Evolutionary conservation across 257 asterid species (phyloP).

Genomic region (Prunella vulgaris): DNA sequence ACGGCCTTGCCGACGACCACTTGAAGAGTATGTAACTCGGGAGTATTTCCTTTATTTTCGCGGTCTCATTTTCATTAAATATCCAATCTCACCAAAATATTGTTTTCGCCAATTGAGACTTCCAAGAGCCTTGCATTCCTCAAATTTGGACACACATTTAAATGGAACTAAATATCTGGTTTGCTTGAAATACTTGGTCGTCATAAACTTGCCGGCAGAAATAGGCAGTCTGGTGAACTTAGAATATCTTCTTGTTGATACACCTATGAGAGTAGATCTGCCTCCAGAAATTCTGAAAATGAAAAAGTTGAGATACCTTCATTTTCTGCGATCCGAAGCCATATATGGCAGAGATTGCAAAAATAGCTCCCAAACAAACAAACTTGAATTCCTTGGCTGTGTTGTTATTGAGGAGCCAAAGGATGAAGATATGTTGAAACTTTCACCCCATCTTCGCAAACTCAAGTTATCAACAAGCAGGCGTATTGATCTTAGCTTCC

Average conservation of each 20-base stretch:
- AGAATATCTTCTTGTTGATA: slow-evolving; percentile 14
- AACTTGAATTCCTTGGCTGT: slow-evolving; percentile 11
- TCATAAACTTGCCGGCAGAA: not conserved
- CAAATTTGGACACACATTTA: no score
- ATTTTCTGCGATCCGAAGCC: not conserved
- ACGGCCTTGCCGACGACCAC: no score
- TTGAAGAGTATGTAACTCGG: no score
- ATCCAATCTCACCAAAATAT: no score
- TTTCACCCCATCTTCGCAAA: slow-evolving; percentile 15
- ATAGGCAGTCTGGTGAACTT: slow-evolving; percentile 19
- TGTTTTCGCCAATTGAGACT: no score
- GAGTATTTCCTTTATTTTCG: no score
- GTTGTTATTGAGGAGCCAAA: not conserved
- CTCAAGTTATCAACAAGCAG: slow-evolving; percentile 3
- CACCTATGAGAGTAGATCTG: not conserved
- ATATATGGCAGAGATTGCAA: not conserved
- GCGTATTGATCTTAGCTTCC: not conserved
- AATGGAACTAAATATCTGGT: not conserved
- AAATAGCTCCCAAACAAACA: not conserved
- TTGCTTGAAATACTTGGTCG: slow-evolving; percentile 23
- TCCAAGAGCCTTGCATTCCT: no score
- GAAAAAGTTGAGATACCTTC: slow-evolving; percentile 22
- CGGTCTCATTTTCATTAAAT: no score
- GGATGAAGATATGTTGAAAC: slow-evolving; percentile 21
- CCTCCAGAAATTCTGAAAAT: not conserved